These are phyloP conservation scores for Stentor roeselii DNA, from an alignment of 73 alveolate species.

Conservation along the genomic window DNA sequence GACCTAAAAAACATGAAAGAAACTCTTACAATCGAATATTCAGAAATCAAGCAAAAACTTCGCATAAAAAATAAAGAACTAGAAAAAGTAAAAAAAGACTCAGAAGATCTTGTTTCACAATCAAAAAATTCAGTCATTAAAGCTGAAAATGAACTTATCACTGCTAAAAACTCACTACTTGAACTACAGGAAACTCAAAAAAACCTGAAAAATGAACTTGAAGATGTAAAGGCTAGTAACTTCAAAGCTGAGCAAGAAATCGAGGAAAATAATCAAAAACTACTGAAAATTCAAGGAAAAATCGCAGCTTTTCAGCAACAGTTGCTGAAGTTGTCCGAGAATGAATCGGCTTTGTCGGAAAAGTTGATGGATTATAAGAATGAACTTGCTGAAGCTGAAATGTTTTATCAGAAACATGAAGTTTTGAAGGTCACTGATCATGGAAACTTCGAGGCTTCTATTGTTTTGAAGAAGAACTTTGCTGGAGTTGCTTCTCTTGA, in stretches of 20 bases:
- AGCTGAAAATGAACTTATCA: background rate
- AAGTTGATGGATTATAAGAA: conserved; percentile 16
- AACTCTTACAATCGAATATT: background rate
- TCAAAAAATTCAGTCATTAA: background rate
- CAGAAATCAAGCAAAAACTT: background rate
- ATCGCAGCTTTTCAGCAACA: background rate
- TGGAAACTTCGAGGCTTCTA: background rate
- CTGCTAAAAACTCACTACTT: background rate
- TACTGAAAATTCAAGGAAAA: background rate
- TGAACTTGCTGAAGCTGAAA: background rate
- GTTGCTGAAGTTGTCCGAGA: background rate
- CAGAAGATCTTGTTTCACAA: background rate
- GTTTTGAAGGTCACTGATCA: background rate
- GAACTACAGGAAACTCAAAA: background rate
- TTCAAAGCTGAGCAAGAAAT: background rate
- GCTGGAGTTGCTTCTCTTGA: background rate
- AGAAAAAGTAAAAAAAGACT: background rate
- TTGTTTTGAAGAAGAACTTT: background rate
- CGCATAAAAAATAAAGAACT: background rate
- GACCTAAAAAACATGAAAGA: background rate
- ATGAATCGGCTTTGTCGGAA: background rate
- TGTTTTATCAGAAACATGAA: background rate
- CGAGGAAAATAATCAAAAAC: background rate
- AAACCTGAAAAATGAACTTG: background rate
- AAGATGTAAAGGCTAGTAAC: too few relatives aligned